Conservation (phyloP, 306 rosid genomes). For the Malus domestica region ASM211411v1 NC_041796.1:9612001-9612500, state of each 20-base stretch:
- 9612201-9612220: background rate
- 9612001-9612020: slow-evolving; percentile 34
- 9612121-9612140: background rate
- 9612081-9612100: background rate
- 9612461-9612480: slow-evolving; percentile 46
- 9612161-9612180: background rate
- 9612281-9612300: no score
- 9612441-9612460: slow-evolving; percentile 43
- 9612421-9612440: slow-evolving; percentile 72
- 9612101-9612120: background rate
- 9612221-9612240: background rate
- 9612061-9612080: background rate
- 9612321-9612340: slow-evolving; percentile 91
- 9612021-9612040: slow-evolving; percentile 79
- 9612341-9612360: slow-evolving; percentile 72
- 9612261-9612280: no score
- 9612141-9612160: background rate
- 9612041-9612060: slow-evolving; percentile 41
- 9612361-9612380: slow-evolving; percentile 63
- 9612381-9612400: slow-evolving; percentile 94
- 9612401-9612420: slow-evolving; percentile 93
- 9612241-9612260: background rate
- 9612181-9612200: slow-evolving; percentile 3
- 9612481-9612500: slow-evolving; percentile 58
- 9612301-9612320: slow-evolving; percentile 52